A percentile compares a stretch with the other conserved stretches of the same genome.
Conservation (phyloP, 306 rosid species). For the Lotus japonicus region DNA sequence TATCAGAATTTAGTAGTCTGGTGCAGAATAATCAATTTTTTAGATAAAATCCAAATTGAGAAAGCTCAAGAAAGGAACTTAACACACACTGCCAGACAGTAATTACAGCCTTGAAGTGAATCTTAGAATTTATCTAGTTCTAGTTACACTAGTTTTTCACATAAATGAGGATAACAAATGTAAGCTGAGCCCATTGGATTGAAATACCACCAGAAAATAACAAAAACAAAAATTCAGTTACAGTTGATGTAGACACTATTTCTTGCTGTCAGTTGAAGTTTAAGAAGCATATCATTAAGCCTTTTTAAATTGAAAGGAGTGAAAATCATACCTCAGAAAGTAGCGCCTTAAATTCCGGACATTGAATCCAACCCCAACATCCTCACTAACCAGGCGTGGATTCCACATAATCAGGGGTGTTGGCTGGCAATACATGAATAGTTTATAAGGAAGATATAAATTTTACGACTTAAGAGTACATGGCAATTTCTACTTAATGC, state of each 20-base stretch:
- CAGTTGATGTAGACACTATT: neutral
- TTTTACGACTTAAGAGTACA: neutral
- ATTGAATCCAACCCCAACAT: conserved; percentile 92
- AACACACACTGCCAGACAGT: neutral
- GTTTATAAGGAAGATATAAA: conserved; percentile 3
- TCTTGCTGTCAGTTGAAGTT: neutral
- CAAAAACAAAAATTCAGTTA: neutral
- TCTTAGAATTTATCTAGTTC: neutral
- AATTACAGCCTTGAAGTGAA: neutral
- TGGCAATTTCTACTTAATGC: conserved; percentile 2
- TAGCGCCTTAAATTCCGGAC: conserved; percentile 76
- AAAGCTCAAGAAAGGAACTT: conserved; percentile 7
- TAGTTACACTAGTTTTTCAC: neutral
- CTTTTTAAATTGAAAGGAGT: neutral
- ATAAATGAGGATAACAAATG: neutral
- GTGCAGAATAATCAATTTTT: conserved; percentile 1
- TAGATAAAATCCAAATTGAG: neutral
- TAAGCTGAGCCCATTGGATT: neutral
- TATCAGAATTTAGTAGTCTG: conserved; percentile 13
- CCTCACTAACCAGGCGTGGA: conserved; percentile 84
- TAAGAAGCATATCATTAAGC: conserved; percentile 1
- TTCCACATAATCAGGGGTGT: conserved; percentile 98
- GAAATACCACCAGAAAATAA: neutral
- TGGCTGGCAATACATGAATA: conserved; percentile 46
- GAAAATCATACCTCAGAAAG: conserved; percentile 61